Percentiles rank a stretch among this genome's conserved stretches.
These are phyloP conservation scores for Comarum palustre DNA, from an alignment of 306 rosid genomes.

Conservation along the genomic window DNA sequence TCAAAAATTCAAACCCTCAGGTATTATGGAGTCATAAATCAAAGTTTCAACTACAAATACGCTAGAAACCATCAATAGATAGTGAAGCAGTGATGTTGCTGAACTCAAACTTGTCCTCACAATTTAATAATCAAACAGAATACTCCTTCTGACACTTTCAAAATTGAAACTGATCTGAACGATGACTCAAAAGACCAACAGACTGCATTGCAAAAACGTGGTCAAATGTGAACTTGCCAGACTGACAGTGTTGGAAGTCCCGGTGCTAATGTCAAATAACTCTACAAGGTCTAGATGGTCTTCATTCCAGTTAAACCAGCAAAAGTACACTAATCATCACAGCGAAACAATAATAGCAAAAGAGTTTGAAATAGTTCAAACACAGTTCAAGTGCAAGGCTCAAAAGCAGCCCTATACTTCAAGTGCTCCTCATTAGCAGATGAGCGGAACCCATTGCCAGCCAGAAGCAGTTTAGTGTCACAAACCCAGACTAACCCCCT, in stretches of 20 bases:
- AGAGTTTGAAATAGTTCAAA: neutral
- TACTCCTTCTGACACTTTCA: conserved; percentile 17
- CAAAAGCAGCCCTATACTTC: conserved; percentile 19
- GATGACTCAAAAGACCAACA: conserved; percentile 7
- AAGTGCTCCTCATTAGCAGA: conserved; percentile 27
- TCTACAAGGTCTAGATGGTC: conserved; percentile 10
- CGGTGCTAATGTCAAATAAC: conserved; percentile 5
- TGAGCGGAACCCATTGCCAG: conserved; percentile 26
- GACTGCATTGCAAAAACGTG: neutral
- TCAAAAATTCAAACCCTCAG: conserved; percentile 3
- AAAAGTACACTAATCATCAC: neutral
- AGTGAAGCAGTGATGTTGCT: neutral
- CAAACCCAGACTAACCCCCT: conserved; percentile 29
- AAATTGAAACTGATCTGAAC: conserved; percentile 3
- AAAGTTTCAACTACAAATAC: conserved; percentile 10
- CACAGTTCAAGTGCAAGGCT: conserved; percentile 14
- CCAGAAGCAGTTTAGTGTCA: conserved; percentile 13
- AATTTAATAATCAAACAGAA: conserved; percentile 5
- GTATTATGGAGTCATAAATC: neutral
- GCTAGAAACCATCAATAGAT: conserved; percentile 8
- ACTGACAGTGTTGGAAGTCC: conserved; percentile 18
- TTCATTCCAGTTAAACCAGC: neutral
- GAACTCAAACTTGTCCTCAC: conserved; percentile 15
- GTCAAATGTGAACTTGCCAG: neutral
- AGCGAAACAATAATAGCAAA: neutral